phyloP scores from a whole-genome alignment of 768 basidiomycete genomes.

The Tremella mesenterica region DNA sequence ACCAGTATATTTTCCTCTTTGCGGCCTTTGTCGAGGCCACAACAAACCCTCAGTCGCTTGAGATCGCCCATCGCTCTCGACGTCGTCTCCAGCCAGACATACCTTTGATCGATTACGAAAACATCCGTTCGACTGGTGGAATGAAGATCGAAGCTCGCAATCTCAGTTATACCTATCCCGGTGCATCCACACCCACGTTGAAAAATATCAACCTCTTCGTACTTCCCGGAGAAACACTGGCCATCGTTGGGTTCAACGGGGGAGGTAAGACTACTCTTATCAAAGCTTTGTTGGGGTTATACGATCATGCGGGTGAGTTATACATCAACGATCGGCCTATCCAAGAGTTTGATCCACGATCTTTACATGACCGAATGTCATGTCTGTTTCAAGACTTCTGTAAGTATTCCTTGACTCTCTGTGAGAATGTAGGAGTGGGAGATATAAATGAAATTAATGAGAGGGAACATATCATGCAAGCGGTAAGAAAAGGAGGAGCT shows the following conservation, averaged over 20 bases:
- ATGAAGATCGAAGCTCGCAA: constrained; percentile 62
- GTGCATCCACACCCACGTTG: constrained; percentile 58
- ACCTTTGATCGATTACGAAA: constrained; percentile 20
- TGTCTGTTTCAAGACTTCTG: constrained; percentile 81
- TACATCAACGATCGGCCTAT: constrained; percentile 64
- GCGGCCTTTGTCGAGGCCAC: constrained; percentile 74
- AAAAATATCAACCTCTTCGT: constrained; percentile 62
- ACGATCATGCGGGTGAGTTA: constrained; percentile 57
- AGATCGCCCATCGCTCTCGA: constrained; percentile 49
- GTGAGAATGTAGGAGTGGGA: constrained; percentile 81
- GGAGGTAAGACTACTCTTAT: constrained; percentile 69
- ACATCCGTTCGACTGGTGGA: constrained; percentile 46
- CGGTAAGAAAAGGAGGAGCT: constrained; percentile 66
- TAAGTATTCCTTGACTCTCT: constrained; percentile 64
- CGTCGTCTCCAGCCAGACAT: background rate
- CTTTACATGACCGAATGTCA: constrained; percentile 66
- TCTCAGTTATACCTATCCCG: constrained; percentile 72
- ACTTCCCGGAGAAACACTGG: constrained; percentile 66
- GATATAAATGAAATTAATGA: constrained; percentile 58
- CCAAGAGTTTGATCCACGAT: constrained; percentile 56
- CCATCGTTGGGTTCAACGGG: constrained; percentile 57
- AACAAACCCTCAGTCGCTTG: constrained; percentile 46
- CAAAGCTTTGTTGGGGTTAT: constrained; percentile 70
- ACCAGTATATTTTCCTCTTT: constrained; percentile 77
- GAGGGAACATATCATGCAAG: constrained; percentile 54